Percentiles rank a stretch among this genome's conserved stretches.
Conservation (phyloP, 1,139 yeast genomes). For the Pichia sp. region DNA sequence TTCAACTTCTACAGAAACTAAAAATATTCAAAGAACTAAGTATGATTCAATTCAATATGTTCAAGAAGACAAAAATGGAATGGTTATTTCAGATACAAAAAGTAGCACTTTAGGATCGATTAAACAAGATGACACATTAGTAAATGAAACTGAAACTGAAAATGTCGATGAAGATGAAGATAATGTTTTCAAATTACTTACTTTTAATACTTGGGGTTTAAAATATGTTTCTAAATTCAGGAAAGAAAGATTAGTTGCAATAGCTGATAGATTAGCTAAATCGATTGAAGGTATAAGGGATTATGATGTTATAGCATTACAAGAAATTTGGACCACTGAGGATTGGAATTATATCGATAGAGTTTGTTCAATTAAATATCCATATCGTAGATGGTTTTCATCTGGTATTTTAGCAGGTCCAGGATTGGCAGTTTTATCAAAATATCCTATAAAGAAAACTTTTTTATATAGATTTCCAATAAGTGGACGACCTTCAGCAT, state of each 20-base stretch:
- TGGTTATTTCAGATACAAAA: background rate
- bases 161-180: background rate
- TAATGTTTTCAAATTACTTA: constrained; percentile 42
- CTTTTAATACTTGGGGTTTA: constrained; percentile 86
- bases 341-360: constrained; percentile 67
- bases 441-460: constrained; percentile 74
- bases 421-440: constrained; percentile 79
- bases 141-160: background rate
- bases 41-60: background rate
- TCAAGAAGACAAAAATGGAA: background rate
- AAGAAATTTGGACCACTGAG: constrained; percentile 85
- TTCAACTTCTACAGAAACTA: background rate
- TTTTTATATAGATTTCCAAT: constrained; percentile 80
- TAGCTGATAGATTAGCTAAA: constrained; percentile 59
- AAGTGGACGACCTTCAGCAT: constrained; percentile 92
- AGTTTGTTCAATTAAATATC: constrained; percentile 44
- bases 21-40: background rate
- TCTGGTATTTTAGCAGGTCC: constrained; percentile 92
- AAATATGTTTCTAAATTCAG: constrained; percentile 73
- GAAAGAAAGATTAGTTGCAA: constrained; percentile 57
- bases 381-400: constrained; percentile 63
- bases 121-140: background rate
- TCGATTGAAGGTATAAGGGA: constrained; percentile 25
- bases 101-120: background rate
- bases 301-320: constrained; percentile 83